phyloP scores from a whole-genome alignment of 2,329 filamentous ascomycete species.

The Lecanoromycetidae sp. region DNA sequence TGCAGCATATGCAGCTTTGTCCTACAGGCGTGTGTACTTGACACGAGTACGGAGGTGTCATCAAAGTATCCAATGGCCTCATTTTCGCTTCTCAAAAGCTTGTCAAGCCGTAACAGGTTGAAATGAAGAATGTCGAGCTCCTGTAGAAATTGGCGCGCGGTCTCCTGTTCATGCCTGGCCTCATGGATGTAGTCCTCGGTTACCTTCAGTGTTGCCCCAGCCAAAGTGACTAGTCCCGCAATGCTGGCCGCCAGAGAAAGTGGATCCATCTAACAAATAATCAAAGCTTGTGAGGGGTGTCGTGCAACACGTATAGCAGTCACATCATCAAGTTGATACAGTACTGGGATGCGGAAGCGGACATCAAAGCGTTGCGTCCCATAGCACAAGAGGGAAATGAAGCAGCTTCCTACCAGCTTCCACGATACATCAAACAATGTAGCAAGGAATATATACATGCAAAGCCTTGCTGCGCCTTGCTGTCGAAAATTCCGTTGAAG shows the following conservation, averaged over 20 bases:
- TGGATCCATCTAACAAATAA: constrained; percentile 13
- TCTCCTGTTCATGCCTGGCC: constrained; percentile 1
- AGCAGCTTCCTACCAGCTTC: too few species aligned
- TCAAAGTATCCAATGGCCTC: neutral
- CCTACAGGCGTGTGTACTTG: neutral
- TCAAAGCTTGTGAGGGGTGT: too few species aligned
- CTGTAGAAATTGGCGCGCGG: constrained; percentile 1
- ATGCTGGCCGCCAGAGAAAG: constrained; percentile 3
- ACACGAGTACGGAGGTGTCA: neutral
- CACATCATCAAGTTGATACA: too few species aligned
- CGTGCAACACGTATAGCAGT: too few species aligned
- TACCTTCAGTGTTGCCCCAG: neutral
- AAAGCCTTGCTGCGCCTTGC: too few species aligned
- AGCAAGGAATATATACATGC: too few species aligned
- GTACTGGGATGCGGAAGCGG: too few species aligned
- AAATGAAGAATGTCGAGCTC: constrained; percentile 4
- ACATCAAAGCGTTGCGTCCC: too few species aligned
- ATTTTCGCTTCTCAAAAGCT: neutral
- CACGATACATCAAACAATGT: too few species aligned
- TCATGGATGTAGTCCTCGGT: neutral
- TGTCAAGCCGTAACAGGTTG: constrained; percentile 3
- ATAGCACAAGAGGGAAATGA: too few species aligned
- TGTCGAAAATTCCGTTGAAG: too few species aligned
- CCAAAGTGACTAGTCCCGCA: neutral
- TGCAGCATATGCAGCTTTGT: neutral